A percentile compares a stretch with the other conserved stretches of the same genome.
Conservation (phyloP, 345 rosid species). For the Brassica napus region DNA sequence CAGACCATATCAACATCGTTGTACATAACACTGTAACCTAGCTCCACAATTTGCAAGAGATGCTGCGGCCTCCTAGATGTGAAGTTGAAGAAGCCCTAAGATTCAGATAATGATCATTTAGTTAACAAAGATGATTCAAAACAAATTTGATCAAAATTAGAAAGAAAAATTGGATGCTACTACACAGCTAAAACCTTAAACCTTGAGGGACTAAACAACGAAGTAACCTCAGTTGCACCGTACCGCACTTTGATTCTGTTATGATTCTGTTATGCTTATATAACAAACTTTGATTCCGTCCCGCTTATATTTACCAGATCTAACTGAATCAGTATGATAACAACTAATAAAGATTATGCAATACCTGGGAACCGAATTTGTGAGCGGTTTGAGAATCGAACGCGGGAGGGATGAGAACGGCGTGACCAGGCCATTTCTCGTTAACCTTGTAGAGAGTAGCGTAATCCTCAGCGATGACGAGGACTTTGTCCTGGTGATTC, state of each 20-base stretch:
- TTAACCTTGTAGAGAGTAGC: conserved; percentile 73
- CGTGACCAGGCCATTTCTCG: conserved; percentile 90
- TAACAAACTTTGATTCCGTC: no score
- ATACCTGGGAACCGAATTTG: conserved; percentile 48
- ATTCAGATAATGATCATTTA: not conserved
- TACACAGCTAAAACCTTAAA: no score
- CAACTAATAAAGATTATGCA: not conserved
- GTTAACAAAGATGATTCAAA: no score
- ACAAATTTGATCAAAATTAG: no score
- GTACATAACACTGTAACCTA: not conserved
- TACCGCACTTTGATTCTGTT: no score
- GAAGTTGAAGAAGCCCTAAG: not conserved
- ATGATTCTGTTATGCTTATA: no score
- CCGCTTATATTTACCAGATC: no score
- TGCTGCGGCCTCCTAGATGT: not conserved
- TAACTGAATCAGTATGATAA: no score
- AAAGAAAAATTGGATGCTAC: no score
- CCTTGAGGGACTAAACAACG: no score
- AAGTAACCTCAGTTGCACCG: no score
- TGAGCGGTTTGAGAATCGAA: conserved; percentile 69
- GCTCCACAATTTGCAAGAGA: not conserved
- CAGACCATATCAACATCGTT: conserved; percentile 2
- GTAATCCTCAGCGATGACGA: conserved; percentile 92
- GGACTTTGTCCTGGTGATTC: conserved; percentile 75
- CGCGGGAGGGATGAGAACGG: conserved; percentile 71